Evolutionary conservation across 345 rosid species (phyloP).

Genomic region (Theobroma cacao): DNA sequence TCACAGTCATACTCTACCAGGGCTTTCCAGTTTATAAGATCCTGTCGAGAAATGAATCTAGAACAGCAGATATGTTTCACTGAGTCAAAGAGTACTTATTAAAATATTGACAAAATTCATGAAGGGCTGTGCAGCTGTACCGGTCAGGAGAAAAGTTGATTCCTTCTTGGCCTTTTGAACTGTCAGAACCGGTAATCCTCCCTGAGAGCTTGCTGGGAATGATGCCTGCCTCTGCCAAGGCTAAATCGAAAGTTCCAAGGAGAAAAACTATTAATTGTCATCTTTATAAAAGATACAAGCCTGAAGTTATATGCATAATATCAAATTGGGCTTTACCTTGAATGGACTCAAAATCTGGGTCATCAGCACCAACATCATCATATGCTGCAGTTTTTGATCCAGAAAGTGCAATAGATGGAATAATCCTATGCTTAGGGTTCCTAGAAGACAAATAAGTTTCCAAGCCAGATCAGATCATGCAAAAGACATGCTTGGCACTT

Average conservation of each 20-base stretch:
- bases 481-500: slow-evolving; percentile 13
- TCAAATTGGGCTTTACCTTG: slow-evolving; percentile 46
- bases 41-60: slow-evolving; percentile 68
- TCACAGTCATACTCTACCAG: slow-evolving; percentile 57
- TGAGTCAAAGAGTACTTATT: neutral
- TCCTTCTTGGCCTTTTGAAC: slow-evolving; percentile 26
- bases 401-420: slow-evolving; percentile 55
- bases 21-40: slow-evolving; percentile 82
- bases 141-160: slow-evolving; percentile 58
- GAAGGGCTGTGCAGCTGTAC: slow-evolving; percentile 25
- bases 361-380: slow-evolving; percentile 59
- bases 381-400: slow-evolving; percentile 63
- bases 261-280: slow-evolving; percentile 5
- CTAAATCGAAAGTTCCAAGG: slow-evolving; percentile 35
- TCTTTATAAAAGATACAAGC: neutral
- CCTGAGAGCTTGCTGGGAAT: slow-evolving; percentile 53
- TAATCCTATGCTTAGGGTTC: slow-evolving; percentile 66
- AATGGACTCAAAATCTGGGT: slow-evolving; percentile 63
- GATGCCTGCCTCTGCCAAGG: slow-evolving; percentile 83
- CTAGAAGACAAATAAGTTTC: slow-evolving; percentile 31
- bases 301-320: slow-evolving; percentile 4
- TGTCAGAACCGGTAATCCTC: slow-evolving; percentile 23
- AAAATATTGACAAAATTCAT: neutral
- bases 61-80: slow-evolving; percentile 21
- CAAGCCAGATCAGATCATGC: slow-evolving; percentile 13